Conservation (phyloP, 139 green algal genomes). For the Chlorella sp. region DNA sequence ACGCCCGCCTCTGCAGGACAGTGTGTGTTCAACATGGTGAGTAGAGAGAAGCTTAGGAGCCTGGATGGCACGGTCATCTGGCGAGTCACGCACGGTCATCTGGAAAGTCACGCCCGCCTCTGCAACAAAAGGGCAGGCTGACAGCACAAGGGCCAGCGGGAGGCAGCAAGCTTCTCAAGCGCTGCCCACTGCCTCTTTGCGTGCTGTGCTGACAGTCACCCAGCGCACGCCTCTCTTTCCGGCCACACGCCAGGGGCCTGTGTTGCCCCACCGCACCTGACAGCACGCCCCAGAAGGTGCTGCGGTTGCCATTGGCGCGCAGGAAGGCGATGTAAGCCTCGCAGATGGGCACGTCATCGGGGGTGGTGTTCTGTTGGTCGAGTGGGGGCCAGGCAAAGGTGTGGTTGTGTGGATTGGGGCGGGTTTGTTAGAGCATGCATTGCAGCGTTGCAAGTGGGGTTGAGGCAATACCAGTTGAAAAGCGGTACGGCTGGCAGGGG, state of each 20-base stretch:
- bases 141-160: background rate
- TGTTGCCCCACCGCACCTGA: constrained; percentile 63
- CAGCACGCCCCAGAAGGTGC: constrained; percentile 91
- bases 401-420: constrained; percentile 31
- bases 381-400: constrained; percentile 47
- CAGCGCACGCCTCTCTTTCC: no score
- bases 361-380: constrained; percentile 96
- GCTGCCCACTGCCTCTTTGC: no score
- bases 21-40: background rate
- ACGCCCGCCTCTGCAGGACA: constrained; percentile 67
- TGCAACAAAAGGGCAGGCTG: background rate
- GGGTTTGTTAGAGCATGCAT: background rate
- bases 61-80: no score
- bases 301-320: constrained; percentile 79
- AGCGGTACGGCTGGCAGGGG: background rate
- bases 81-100: no score
- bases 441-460: background rate
- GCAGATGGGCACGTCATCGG: constrained; percentile 99
- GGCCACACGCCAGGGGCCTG: no score
- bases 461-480: background rate
- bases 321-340: constrained; percentile 96
- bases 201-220: no score
- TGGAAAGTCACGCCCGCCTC: no score
- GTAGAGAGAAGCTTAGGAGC: no score
- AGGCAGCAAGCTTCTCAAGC: no score